phyloP scores from a whole-genome alignment of 1,139 yeast species.

The Wickerhamomyces sp. region DNA sequence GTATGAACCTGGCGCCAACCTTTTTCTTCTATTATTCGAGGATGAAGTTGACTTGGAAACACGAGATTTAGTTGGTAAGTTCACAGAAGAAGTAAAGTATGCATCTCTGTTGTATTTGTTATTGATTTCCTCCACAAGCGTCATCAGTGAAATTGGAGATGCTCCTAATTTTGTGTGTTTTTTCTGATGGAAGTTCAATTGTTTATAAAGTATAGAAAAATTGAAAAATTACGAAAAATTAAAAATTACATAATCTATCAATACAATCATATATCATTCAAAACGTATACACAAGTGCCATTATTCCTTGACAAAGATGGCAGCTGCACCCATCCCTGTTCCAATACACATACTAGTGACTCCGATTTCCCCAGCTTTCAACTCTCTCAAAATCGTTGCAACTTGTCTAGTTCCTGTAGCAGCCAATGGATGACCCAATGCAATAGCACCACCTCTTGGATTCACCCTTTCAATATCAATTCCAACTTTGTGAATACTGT shows the following conservation, averaged over 20 bases:
- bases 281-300: neutral
- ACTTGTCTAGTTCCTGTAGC: conserved; percentile 95
- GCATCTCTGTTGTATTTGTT: conserved; percentile 15
- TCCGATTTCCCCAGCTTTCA: conserved; percentile 78
- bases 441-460: conserved; percentile 95
- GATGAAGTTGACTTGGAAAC: conserved; percentile 1
- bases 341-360: conserved; percentile 96
- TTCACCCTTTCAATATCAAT: conserved; percentile 73
- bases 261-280: neutral
- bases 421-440: conserved; percentile 94
- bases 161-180: neutral
- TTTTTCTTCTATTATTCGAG: conserved; percentile 13
- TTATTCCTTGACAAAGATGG: conserved; percentile 66
- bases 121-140: conserved; percentile 20
- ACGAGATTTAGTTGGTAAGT: conserved; percentile 14
- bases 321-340: conserved; percentile 98
- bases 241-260: no score
- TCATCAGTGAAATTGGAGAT: no score
- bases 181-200: neutral
- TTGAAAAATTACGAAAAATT: no score
- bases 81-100: conserved; percentile 23
- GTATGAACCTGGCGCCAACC: conserved; percentile 24
- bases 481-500: conserved; percentile 60
- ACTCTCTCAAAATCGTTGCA: conserved; percentile 80
- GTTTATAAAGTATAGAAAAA: neutral